These are phyloP conservation scores for Pseudocercospora fijiensis DNA, from an alignment of 2,329 filamentous ascomycete species.

Conservation along the genomic window DNA sequence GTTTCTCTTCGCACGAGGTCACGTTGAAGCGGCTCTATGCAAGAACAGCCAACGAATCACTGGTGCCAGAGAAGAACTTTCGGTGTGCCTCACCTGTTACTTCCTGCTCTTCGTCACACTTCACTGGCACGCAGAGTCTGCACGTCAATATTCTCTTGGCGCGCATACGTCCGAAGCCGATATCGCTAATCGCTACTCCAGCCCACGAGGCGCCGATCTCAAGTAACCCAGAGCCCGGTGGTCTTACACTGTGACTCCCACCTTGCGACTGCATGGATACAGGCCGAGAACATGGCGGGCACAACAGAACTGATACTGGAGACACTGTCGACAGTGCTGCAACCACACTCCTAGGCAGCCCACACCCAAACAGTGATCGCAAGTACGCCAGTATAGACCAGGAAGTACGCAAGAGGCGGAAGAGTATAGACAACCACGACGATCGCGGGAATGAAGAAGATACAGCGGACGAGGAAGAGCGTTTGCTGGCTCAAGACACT, in stretches of 20 bases:
- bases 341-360: slow-evolving; percentile 29
- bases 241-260: background rate
- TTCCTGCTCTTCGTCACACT: slow-evolving; percentile 3
- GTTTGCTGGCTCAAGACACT: background rate
- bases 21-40: background rate
- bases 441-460: slow-evolving; percentile 16
- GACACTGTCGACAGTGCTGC: slow-evolving; percentile 31
- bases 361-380: slow-evolving; percentile 18
- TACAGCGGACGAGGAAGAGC: slow-evolving; percentile 9
- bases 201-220: slow-evolving; percentile 7
- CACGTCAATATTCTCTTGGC: slow-evolving; percentile 3
- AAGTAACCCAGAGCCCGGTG: slow-evolving; percentile 2
- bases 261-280: slow-evolving; percentile 17
- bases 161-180: slow-evolving; percentile 12
- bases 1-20: slow-evolving; percentile 7
- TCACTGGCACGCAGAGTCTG: background rate
- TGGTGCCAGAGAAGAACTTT: background rate
- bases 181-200: slow-evolving; percentile 9
- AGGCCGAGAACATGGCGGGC: slow-evolving; percentile 4
- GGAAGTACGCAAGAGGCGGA: slow-evolving; percentile 13
- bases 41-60: slow-evolving; percentile 1
- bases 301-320: slow-evolving; percentile 11
- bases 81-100: background rate
- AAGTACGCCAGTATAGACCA: slow-evolving; percentile 27
- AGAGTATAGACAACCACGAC: slow-evolving; percentile 10